Evolutionary conservation across 805 yeast genomes (phyloP).

Genomic region (Sugiyamaella valdiviana): DNA sequence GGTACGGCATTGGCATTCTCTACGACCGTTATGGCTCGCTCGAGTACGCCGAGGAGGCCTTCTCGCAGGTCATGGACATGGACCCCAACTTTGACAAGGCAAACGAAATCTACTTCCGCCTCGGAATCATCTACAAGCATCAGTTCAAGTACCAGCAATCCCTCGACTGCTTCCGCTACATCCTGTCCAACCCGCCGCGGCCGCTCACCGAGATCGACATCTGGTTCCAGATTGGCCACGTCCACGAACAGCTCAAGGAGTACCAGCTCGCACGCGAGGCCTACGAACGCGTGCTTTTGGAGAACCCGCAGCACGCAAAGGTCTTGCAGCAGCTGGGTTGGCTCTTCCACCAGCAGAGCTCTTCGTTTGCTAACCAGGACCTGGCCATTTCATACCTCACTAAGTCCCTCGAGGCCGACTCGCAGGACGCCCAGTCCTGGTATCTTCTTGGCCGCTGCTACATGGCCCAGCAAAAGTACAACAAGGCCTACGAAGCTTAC

Average conservation of each 20-base stretch:
- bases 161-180: conserved; percentile 90
- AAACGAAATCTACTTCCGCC: conserved; percentile 89
- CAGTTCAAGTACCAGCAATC: conserved; percentile 84
- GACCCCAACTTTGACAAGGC: conserved; percentile 96
- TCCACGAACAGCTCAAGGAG: conserved; percentile 87
- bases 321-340: conserved; percentile 95
- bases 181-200: conserved; percentile 83
- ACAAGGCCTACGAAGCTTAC: conserved; percentile 95
- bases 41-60: conserved; percentile 98
- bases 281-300: conserved; percentile 83
- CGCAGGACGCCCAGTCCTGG: conserved; percentile 94
- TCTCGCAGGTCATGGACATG: conserved; percentile 89
- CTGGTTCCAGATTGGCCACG: conserved; percentile 98
- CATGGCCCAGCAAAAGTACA: conserved; percentile 92
- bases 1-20: conserved; percentile 98
- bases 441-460: conserved; percentile 93
- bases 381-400: conserved; percentile 74
- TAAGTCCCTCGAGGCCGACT: conserved; percentile 84
- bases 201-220: conserved; percentile 96
- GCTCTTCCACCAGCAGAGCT: conserved; percentile 69
- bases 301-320: conserved; percentile 90
- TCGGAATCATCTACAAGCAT: conserved; percentile 94
- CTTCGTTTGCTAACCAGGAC: conserved; percentile 70
- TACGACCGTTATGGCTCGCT: conserved; percentile 94
- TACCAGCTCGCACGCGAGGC: conserved; percentile 91